Evolutionary conservation across 345 rosid genomes (phyloP), one percentile per base, ranked within the genome.

Genomic region (Citrus glauca): DNA sequence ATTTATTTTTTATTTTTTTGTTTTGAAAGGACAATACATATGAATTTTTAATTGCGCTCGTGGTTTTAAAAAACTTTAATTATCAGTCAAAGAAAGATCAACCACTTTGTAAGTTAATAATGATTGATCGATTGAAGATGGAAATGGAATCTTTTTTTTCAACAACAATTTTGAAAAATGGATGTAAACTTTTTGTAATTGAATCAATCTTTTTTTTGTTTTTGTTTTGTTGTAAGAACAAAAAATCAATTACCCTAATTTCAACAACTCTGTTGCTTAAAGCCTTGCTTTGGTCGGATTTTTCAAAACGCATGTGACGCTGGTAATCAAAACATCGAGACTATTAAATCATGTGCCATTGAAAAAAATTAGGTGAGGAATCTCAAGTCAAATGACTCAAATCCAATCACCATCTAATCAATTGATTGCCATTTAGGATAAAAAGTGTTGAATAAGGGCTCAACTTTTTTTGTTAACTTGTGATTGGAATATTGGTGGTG

Each of bases 281-380:
- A 32, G 60, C 2, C 30, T 45, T 48, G 25, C 28, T 42, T 63
- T 40, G 59, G 42, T 9, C 33, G 28, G 40, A 48, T 28, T 75
- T 71, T 56, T 75, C 78, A 64, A 64, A 64, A 75, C 2, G 17
- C 71, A 74, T 62, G 59, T 25, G 57, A 53, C 57, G 19, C 22
- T 53, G 22, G 28, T 4, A 0, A 57, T 25, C 67, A 7, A 7
- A 6, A 40, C 66, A n/a, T 22, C 30, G 28, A 63, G 30, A 64
- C 71, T 75, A 69, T 75, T 64, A 1, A 0, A 50, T 20, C 71
- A 75, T 48, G 78, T 75, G 78, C 37, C 22, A 5, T 14, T 32
- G 0, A 0, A 28, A 10, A 22, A 32, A 64, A 13, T 30, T 64
- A 0, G 68, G 40, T 19, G 11, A 32, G 65, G 7, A 2, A 64